These are phyloP conservation scores for Colletotrichum simmondsii DNA, from an alignment of 2,329 filamentous ascomycete species.

Conservation along the genomic window DNA sequence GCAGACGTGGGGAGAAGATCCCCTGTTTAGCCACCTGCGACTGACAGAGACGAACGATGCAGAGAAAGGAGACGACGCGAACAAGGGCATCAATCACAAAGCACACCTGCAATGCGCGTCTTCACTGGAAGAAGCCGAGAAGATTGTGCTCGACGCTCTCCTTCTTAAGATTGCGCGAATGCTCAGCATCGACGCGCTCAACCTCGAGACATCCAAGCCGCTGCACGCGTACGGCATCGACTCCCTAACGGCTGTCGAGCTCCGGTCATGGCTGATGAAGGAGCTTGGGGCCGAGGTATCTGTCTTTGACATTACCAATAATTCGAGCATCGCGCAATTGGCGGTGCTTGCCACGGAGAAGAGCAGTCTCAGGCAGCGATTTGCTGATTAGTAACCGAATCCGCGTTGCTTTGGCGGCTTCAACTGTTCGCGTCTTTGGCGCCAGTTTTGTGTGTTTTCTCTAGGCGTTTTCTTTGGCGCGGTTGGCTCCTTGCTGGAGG, in stretches of 20 bases:
- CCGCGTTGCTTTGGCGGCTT: not conserved
- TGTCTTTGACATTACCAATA: slow-evolving; percentile 56
- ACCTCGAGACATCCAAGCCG: slow-evolving; percentile 38
- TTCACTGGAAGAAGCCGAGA: slow-evolving; percentile 37
- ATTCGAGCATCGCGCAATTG: slow-evolving; percentile 38
- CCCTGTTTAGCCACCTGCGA: slow-evolving; percentile 37
- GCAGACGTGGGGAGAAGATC: slow-evolving; percentile 38
- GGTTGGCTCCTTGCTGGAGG: no score
- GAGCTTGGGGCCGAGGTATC: slow-evolving; percentile 55
- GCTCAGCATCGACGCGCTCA: slow-evolving; percentile 30
- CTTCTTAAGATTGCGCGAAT: slow-evolving; percentile 38
- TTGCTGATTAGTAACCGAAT: not conserved
- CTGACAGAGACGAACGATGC: not conserved
- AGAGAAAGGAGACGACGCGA: not conserved
- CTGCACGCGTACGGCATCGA: slow-evolving; percentile 40
- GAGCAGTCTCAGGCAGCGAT: slow-evolving; percentile 37
- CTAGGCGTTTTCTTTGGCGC: not conserved
- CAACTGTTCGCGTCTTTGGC: not conserved
- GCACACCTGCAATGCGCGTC: slow-evolving; percentile 36
- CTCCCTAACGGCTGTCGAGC: slow-evolving; percentile 44
- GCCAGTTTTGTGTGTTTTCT: not conserved
- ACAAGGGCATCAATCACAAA: slow-evolving; percentile 30
- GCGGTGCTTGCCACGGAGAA: slow-evolving; percentile 38
- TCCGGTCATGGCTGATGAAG: slow-evolving; percentile 59
- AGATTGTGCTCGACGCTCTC: slow-evolving; percentile 39